phyloP scores from a whole-genome alignment of 441 rosid genomes.

The Croton laevigatus region DNA sequence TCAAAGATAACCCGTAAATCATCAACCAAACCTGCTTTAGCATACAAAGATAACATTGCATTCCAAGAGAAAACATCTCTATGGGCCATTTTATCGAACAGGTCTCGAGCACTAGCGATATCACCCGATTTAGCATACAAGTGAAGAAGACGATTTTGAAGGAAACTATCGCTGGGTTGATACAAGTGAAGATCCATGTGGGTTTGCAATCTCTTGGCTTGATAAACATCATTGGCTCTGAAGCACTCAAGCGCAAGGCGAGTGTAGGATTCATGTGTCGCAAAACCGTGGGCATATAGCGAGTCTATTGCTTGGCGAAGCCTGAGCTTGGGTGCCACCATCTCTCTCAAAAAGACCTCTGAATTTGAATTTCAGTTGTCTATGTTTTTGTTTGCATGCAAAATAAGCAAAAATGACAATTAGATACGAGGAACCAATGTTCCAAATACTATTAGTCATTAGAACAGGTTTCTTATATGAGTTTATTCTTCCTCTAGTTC shows the following conservation, averaged over 20 bases:
- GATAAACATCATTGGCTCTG: constrained; percentile 42
- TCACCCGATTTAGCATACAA: neutral
- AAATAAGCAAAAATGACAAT: too few species aligned
- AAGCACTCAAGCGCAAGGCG: constrained; percentile 50
- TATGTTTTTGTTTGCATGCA: too few species aligned
- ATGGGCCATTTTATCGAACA: constrained; percentile 54
- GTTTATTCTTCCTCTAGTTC: too few species aligned
- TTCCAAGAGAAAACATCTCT: constrained; percentile 58
- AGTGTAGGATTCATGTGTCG: constrained; percentile 43
- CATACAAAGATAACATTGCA: constrained; percentile 56
- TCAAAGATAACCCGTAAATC: constrained; percentile 58
- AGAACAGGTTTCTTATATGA: too few species aligned
- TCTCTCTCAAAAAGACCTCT: neutral
- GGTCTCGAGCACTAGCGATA: constrained; percentile 31
- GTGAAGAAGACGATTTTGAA: neutral
- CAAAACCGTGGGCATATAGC: constrained; percentile 28
- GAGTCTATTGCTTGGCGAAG: constrained; percentile 43
- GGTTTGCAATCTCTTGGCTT: constrained; percentile 46
- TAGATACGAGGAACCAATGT: too few species aligned
- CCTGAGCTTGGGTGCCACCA: constrained; percentile 35
- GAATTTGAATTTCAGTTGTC: neutral
- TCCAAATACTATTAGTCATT: too few species aligned
- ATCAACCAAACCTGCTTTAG: constrained; percentile 34
- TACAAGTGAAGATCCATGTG: constrained; percentile 50
- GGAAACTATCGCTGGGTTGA: constrained; percentile 30